These are phyloP conservation scores for Saccharata proteae DNA, from an alignment of 2,329 filamentous ascomycete species.

Conservation along the genomic window DNA sequence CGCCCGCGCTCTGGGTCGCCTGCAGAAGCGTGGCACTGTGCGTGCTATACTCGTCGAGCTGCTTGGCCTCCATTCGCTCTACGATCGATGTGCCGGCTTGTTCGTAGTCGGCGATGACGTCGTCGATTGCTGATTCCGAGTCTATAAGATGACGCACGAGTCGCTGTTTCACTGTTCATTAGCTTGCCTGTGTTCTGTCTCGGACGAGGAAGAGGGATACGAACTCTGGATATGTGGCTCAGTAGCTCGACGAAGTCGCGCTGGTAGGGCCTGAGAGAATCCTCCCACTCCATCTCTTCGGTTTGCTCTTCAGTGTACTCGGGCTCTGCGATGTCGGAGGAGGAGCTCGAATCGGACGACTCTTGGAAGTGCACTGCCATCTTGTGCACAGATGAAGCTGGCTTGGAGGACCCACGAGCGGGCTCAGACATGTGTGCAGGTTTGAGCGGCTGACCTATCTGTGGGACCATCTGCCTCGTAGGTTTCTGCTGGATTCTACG, in stretches of 20 bases:
- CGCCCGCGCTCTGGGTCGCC: no score
- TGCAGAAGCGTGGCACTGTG: no score
- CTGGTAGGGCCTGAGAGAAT: conserved; percentile 27
- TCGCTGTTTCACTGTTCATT: conserved; percentile 14
- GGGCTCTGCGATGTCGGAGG: no score
- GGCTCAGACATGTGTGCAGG: no score
- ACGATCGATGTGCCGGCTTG: conserved; percentile 32
- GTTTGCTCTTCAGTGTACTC: conserved; percentile 11
- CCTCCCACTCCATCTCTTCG: conserved; percentile 27
- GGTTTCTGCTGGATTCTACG: no score
- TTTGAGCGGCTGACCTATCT: no score
- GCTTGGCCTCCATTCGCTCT: conserved; percentile 27
- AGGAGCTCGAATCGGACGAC: no score
- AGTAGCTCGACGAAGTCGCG: conserved; percentile 25
- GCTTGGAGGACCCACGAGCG: no score
- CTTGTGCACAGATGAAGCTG: no score
- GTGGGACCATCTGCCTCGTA: no score
- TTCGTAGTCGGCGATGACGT: conserved; percentile 33
- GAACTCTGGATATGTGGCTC: conserved; percentile 21
- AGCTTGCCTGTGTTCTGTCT: not conserved
- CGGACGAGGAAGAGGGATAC: not conserved
- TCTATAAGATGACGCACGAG: conserved; percentile 34
- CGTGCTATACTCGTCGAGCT: conserved; percentile 16
- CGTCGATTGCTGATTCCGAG: conserved; percentile 32
- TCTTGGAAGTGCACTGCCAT: no score